Conservation (phyloP, 2,329 filamentous ascomycete species). For the Sporothrix protearum region DNA sequence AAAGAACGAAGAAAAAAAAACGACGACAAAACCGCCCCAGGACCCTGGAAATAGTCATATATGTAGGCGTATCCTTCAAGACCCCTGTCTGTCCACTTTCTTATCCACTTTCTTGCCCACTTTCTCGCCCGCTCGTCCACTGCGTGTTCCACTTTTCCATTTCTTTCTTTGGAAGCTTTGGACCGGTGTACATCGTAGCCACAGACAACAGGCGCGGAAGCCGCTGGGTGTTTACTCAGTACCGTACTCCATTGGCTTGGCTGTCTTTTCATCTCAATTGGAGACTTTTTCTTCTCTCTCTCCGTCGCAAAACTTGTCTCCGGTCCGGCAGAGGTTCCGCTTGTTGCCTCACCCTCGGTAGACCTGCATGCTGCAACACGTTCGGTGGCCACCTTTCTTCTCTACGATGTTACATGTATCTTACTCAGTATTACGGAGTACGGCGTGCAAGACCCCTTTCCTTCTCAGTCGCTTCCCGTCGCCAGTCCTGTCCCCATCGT, state of each 20-base stretch:
- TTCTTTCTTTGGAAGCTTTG: background rate
- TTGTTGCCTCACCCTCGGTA: background rate
- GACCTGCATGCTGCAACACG: background rate
- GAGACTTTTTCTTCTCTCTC: background rate
- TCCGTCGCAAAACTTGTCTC: background rate
- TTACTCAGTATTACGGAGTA: no score
- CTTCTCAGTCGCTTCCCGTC: background rate
- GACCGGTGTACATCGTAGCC: background rate
- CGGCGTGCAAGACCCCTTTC: no score
- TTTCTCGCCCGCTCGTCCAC: background rate
- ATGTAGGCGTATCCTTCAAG: no score
- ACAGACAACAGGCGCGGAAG: conserved; percentile 2
- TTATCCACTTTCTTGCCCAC: no score
- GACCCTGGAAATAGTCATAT: conserved; percentile 17
- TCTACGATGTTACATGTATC: no score
- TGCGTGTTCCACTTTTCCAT: background rate
- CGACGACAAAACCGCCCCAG: background rate
- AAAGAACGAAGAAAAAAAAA: background rate
- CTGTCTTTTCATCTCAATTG: background rate
- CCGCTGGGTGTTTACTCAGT: background rate
- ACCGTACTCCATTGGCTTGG: no score
- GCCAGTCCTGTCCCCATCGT: background rate
- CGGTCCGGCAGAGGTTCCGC: conserved; percentile 3
- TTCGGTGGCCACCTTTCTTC: background rate
- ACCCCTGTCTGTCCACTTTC: background rate